phyloP scores from a whole-genome alignment of 805 yeast species.

The Barnettozyma sp. region DNA sequence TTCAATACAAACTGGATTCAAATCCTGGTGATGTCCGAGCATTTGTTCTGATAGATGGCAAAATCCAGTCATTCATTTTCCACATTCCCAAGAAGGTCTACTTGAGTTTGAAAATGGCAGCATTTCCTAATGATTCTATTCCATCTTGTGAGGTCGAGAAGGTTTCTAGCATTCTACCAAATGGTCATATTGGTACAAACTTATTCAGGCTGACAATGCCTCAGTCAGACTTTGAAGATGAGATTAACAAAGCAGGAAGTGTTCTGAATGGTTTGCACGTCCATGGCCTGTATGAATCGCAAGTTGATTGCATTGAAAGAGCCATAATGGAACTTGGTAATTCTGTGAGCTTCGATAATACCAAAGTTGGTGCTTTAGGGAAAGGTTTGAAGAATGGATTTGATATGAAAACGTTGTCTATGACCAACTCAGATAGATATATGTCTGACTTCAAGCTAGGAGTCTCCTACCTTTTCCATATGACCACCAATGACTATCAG shows the following conservation, averaged over 20 bases:
- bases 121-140: constrained; percentile 36
- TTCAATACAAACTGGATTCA: constrained; percentile 57
- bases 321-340: constrained; percentile 76
- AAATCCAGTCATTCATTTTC: constrained; percentile 65
- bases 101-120: constrained; percentile 51
- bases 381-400: constrained; percentile 84
- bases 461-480: constrained; percentile 59
- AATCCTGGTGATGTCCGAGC: constrained; percentile 75
- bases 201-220: constrained; percentile 64
- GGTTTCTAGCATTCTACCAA: constrained; percentile 61
- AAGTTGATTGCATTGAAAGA: constrained; percentile 59
- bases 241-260: constrained; percentile 50
- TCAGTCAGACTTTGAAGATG: constrained; percentile 53
- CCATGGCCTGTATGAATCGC: constrained; percentile 69
- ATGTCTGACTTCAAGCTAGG: constrained; percentile 49
- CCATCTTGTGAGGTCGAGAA: constrained; percentile 50
- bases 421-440: constrained; percentile 44
- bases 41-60: constrained; percentile 57
- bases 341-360: constrained; percentile 60
- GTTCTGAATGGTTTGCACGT: constrained; percentile 55
- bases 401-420: constrained; percentile 46
- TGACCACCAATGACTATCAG: constrained; percentile 68
- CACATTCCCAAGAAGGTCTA: constrained; percentile 70
- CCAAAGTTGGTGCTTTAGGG: constrained; percentile 76
- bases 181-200: constrained; percentile 45